Percentiles rank a stretch among this genome's conserved stretches.
Evolutionary conservation across 2,329 filamentous ascomycete genomes (phyloP).

Genomic region (Claviceps quebecensis): DNA sequence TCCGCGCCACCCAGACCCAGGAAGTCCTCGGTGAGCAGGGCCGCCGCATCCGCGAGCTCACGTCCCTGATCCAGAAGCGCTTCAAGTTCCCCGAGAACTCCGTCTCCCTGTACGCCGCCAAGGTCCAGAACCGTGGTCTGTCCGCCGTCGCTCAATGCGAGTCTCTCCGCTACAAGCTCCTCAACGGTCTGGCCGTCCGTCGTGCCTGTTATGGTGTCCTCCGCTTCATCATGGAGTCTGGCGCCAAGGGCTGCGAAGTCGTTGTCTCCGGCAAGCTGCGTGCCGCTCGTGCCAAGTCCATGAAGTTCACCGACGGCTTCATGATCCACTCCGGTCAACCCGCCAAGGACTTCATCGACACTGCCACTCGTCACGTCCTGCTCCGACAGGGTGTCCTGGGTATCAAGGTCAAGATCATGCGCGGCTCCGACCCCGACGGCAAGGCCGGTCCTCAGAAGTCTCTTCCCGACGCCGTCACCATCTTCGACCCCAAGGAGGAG

Average conservation of each 20-base stretch:
- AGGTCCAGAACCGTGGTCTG: slow-evolving; percentile 99
- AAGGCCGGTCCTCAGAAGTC: slow-evolving; percentile 96
- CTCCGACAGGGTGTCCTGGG: slow-evolving; percentile 98
- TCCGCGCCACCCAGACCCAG: slow-evolving; percentile 99
- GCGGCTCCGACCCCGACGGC: slow-evolving; percentile 97
- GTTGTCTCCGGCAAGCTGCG: slow-evolving; percentile 98
- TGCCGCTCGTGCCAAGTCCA: slow-evolving; percentile 97
- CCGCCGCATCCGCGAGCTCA: slow-evolving; percentile 99
- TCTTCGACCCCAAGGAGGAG: slow-evolving; percentile 99
- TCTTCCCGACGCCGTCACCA: slow-evolving; percentile 94
- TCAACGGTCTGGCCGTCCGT: slow-evolving; percentile 97
- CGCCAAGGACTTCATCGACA: slow-evolving; percentile 99
- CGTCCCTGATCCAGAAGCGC: slow-evolving; percentile 99
- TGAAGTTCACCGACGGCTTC: slow-evolving; percentile 99
- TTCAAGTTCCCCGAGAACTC: slow-evolving; percentile 99
- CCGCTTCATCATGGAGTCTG: slow-evolving; percentile 99
- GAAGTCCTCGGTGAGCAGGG: slow-evolving; percentile 99
- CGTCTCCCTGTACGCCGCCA: slow-evolving; percentile 98
- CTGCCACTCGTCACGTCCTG: slow-evolving; percentile 95
- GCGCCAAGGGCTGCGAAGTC: slow-evolving; percentile 99
- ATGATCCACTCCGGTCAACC: slow-evolving; percentile 99
- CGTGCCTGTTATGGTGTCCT: slow-evolving; percentile 99
- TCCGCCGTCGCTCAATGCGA: slow-evolving; percentile 99
- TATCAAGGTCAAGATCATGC: slow-evolving; percentile 99
- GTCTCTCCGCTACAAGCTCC: slow-evolving; percentile 99